Conservation (phyloP, 228 moss, liverwort and hornwort genomes). For the Sphagnum fallax region DNA sequence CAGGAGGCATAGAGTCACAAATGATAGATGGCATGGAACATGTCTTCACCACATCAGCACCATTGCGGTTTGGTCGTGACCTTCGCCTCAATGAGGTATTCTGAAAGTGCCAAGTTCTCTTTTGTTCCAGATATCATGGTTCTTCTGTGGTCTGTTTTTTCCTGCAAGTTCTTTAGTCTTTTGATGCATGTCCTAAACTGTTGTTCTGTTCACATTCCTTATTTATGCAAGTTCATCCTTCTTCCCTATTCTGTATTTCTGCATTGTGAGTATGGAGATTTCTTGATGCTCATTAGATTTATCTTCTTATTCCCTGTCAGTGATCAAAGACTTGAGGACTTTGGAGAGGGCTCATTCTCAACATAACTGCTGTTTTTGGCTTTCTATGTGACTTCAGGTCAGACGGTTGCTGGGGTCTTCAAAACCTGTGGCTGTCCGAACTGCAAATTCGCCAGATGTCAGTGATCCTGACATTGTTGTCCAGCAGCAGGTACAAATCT, state of each 20-base stretch:
- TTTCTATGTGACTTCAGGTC: slow-evolving; percentile 19
- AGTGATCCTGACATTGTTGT: slow-evolving; percentile 97
- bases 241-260: no score
- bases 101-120: background rate
- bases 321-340: no score
- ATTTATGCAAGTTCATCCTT: no score
- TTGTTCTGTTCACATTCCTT: no score
- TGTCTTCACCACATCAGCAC: slow-evolving; percentile 65
- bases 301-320: no score
- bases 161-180: no score
- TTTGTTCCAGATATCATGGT: background rate
- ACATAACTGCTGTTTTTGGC: no score
- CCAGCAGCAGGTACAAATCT: slow-evolving; percentile 60
- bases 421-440: slow-evolving; percentile 88
- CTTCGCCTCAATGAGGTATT: slow-evolving; percentile 79
- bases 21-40: slow-evolving; percentile 93
- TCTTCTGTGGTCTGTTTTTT: no score
- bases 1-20: slow-evolving; percentile 19
- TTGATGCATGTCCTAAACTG: no score
- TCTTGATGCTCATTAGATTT: no score
- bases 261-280: no score
- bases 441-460: slow-evolving; percentile 79
- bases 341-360: no score
- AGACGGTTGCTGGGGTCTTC: slow-evolving; percentile 84
- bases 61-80: slow-evolving; percentile 83